Evolutionary conservation across 78 protist species (phyloP).

Genomic region (Dictyostelium firmibasis): DNA sequence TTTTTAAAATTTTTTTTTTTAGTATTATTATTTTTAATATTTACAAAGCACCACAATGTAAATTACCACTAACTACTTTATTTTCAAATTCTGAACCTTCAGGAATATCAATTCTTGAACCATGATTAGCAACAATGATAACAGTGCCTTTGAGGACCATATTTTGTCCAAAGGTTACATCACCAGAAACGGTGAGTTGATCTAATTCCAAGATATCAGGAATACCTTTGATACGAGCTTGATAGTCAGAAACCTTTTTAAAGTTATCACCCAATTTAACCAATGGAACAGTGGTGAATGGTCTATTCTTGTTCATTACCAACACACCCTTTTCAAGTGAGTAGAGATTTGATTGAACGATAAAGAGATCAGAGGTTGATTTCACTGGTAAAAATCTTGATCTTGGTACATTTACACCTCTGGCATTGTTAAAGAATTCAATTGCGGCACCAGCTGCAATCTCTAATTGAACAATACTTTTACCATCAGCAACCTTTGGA

Average conservation of each 20-base stretch:
- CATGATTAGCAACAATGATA: constrained; percentile 89
- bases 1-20: not conserved
- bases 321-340: constrained; percentile 81
- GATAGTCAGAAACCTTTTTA: constrained; percentile 84
- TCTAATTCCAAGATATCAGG: constrained; percentile 95
- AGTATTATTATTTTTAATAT: too few species aligned
- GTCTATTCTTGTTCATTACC: constrained; percentile 80
- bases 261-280: constrained; percentile 93
- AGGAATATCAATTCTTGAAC: constrained; percentile 90
- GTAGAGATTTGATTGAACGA: constrained; percentile 94
- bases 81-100: constrained; percentile 93
- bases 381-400: constrained; percentile 98
- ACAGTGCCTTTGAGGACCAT: constrained; percentile 91
- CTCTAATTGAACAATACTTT: constrained; percentile 97
- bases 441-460: constrained; percentile 98
- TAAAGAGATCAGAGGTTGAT: constrained; percentile 92
- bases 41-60: constrained; percentile 43
- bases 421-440: constrained; percentile 87
- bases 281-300: constrained; percentile 86
- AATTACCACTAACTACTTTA: constrained; percentile 89
- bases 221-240: constrained; percentile 72
- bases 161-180: constrained; percentile 92
- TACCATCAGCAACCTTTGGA: constrained; percentile 91
- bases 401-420: constrained; percentile 95
- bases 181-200: constrained; percentile 94